Evolutionary conservation across 2,329 filamentous ascomycete genomes (phyloP).

Genomic region (Thielaviopsis punctulata): DNA sequence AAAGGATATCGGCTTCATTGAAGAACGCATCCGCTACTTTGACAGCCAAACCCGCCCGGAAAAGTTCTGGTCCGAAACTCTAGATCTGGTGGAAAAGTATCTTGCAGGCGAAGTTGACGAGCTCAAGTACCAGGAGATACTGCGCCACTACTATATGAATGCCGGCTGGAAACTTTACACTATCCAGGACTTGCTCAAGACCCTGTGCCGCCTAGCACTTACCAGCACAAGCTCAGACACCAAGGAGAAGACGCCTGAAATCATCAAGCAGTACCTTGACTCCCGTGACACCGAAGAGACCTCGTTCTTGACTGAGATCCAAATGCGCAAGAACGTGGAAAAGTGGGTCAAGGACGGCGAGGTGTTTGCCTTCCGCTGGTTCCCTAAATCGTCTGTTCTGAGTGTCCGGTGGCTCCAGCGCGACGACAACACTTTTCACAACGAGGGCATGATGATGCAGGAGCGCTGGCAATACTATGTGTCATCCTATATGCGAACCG

Average conservation of each 20-base stretch:
- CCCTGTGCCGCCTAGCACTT: conserved; percentile 63
- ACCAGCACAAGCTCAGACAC: conserved; percentile 71
- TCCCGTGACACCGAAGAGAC: conserved; percentile 71
- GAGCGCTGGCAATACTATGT: conserved; percentile 92
- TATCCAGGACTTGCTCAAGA: conserved; percentile 72
- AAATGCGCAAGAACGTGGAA: conserved; percentile 79
- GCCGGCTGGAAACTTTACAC: conserved; percentile 89
- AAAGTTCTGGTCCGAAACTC: conserved; percentile 68
- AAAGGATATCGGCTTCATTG: conserved; percentile 64
- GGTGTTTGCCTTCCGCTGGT: conserved; percentile 72
- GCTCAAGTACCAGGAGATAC: conserved; percentile 68
- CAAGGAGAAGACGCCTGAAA: conserved; percentile 86
- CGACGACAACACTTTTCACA: conserved; percentile 64
- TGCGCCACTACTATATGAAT: conserved; percentile 81
- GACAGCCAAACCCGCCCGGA: conserved; percentile 25
- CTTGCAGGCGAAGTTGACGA: conserved; percentile 71
- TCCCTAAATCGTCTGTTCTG: conserved; percentile 3
- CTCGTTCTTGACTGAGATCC: conserved; percentile 78
- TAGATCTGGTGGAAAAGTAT: conserved; percentile 73
- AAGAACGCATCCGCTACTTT: conserved; percentile 68
- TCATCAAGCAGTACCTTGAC: conserved; percentile 71
- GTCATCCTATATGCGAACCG: conserved; percentile 73
- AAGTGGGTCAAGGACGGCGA: conserved; percentile 87
- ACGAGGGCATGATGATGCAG: conserved; percentile 69
- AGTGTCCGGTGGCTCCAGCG: conserved; percentile 49